Percentiles rank a stretch among this genome's conserved stretches.
These are phyloP conservation scores for Curvularia sp. DNA, from an alignment of 2,329 filamentous ascomycete species.

Conservation along the genomic window DNA sequence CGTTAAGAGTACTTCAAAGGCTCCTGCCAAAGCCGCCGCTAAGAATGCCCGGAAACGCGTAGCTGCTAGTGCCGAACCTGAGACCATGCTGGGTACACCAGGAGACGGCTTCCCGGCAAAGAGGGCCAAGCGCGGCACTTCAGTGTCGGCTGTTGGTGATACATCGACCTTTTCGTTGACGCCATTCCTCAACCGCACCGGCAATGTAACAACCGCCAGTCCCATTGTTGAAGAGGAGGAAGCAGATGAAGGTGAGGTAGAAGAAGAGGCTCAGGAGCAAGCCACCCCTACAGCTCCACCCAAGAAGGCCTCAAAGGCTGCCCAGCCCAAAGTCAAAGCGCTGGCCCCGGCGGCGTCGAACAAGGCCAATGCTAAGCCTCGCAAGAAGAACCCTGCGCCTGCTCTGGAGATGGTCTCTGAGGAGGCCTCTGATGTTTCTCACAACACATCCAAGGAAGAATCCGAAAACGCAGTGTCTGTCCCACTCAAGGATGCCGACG, in stretches of 20 bases:
- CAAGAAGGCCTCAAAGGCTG: conserved; percentile 37
- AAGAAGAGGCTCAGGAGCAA: conserved; percentile 36
- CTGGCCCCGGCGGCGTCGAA: conserved; percentile 55
- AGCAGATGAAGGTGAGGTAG: conserved; percentile 23
- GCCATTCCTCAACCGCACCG: conserved; percentile 83
- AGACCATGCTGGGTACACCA: conserved; percentile 58
- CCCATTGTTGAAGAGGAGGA: conserved; percentile 48
- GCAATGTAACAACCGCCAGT: conserved; percentile 60
- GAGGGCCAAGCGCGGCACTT: conserved; percentile 58
- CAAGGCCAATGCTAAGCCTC: conserved; percentile 54
- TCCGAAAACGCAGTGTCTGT: conserved; percentile 49
- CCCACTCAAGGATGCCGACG: conserved; percentile 46
- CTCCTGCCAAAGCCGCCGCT: conserved; percentile 42
- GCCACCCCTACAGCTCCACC: conserved; percentile 41
- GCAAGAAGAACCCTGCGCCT: conserved; percentile 49
- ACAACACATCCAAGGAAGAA: conserved; percentile 44
- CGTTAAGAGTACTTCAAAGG: conserved; percentile 37
- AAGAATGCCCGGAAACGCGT: conserved; percentile 54
- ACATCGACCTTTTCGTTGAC: conserved; percentile 95
- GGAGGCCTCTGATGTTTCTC: conserved; percentile 46
- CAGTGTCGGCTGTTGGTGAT: conserved; percentile 70
- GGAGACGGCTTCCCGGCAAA: conserved; percentile 56
- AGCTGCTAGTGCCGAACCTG: conserved; percentile 55
- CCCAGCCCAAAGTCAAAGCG: conserved; percentile 49
- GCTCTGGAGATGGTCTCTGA: conserved; percentile 55